phyloP scores from a whole-genome alignment of 176 grass and related monocot genomes.

The Neostapfia colusana region DNA sequence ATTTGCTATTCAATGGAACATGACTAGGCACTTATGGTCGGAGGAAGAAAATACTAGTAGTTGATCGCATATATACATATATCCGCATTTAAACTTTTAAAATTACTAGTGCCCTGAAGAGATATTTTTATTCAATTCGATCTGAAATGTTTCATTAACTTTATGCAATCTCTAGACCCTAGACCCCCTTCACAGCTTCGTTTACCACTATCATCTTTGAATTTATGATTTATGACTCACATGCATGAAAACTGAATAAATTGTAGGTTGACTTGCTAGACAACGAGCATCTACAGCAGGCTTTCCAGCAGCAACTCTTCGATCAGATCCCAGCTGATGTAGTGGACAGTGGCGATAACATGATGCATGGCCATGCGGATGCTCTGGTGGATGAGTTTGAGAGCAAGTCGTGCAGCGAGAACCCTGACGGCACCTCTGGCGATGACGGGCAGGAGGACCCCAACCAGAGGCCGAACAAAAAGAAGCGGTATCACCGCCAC shows the following conservation, averaged over 20 bases:
- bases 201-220: slow-evolving; percentile 4
- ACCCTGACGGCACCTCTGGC: slow-evolving; percentile 37
- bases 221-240: neutral
- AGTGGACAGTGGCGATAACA: slow-evolving; percentile 35
- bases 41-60: neutral
- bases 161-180: neutral
- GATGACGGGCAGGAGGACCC: slow-evolving; percentile 56
- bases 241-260: neutral
- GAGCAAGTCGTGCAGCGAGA: slow-evolving; percentile 61
- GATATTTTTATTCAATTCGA: neutral
- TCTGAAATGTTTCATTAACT: neutral
- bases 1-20: slow-evolving; percentile 29
- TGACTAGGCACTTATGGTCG: neutral
- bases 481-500: slow-evolving; percentile 86
- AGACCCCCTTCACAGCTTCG: neutral
- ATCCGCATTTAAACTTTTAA: neutral
- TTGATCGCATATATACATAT: neutral
- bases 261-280: slow-evolving; percentile 70
- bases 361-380: slow-evolving; percentile 42
- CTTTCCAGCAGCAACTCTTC: slow-evolving; percentile 68
- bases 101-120: neutral
- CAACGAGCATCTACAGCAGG: slow-evolving; percentile 71
- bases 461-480: slow-evolving; percentile 64
- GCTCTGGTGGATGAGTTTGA: slow-evolving; percentile 53
- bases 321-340: slow-evolving; percentile 46